Evolutionary conservation across 495 filamentous ascomycete species (phyloP).

Genomic region (Aspergillus sparsus): DNA sequence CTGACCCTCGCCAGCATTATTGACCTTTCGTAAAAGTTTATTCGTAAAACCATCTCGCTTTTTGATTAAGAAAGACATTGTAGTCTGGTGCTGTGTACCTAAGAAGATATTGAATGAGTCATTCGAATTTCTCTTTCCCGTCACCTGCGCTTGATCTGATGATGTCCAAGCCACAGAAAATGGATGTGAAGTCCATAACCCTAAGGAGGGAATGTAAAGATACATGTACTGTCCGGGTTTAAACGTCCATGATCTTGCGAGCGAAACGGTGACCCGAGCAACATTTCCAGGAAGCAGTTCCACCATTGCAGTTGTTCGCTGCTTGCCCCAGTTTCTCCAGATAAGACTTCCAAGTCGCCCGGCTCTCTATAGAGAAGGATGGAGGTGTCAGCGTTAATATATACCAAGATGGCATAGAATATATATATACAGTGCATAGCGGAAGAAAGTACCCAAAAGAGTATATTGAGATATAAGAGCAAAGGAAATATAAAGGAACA

Average conservation of each 20-base stretch:
- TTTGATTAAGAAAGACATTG: conserved; percentile 55
- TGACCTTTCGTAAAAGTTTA: conserved; percentile 48
- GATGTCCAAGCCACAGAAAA: conserved; percentile 59
- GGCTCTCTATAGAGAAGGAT: conserved; percentile 49
- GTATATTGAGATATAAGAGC: background rate
- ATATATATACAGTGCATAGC: too few species aligned
- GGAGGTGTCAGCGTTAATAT: conserved; percentile 45
- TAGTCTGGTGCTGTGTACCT: conserved; percentile 35
- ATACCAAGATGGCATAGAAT: background rate
- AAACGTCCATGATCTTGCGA: conserved; percentile 51
- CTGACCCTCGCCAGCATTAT: conserved; percentile 37
- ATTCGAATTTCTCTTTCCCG: conserved; percentile 35
- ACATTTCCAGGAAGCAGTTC: conserved; percentile 55
- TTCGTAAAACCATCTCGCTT: conserved; percentile 57
- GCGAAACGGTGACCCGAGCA: conserved; percentile 49
- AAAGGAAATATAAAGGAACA: background rate
- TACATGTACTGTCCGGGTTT: conserved; percentile 58
- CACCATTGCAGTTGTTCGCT: conserved; percentile 48
- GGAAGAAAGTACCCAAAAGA: conserved; percentile 4
- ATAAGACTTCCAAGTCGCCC: conserved; percentile 51
- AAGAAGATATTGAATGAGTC: conserved; percentile 40
- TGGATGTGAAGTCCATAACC: conserved; percentile 57
- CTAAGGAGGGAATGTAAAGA: conserved; percentile 54
- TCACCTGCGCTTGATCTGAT: conserved; percentile 8
- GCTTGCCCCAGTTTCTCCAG: conserved; percentile 60